phyloP scores from a whole-genome alignment of 495 filamentous ascomycete genomes.

The Barbatosphaeria neglecta region DNA sequence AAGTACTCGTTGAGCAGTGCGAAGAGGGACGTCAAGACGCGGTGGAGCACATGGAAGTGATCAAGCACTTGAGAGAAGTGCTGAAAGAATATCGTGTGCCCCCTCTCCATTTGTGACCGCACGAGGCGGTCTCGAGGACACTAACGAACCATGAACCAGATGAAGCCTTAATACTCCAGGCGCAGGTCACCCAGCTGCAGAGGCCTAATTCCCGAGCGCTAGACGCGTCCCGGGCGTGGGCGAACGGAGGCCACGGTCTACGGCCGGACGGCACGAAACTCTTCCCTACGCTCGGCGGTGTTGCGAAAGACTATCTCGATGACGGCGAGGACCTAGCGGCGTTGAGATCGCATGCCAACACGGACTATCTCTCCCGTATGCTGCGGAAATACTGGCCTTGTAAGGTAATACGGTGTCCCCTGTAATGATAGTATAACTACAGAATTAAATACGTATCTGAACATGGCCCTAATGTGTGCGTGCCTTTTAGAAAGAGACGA shows the following conservation, averaged over 20 bases:
- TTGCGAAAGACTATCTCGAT: conserved; percentile 2
- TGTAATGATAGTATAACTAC: background rate
- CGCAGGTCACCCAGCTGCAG: conserved; percentile 3
- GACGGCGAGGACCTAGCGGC: conserved; percentile 3
- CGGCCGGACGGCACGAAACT: too few relatives aligned
- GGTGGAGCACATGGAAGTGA: background rate
- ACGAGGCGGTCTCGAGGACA: background rate
- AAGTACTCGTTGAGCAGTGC: background rate
- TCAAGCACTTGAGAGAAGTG: background rate
- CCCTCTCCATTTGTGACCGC: background rate
- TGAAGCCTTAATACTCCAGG: conserved; percentile 8
- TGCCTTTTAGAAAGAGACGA: conserved; percentile 1
- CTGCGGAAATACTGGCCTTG: conserved; percentile 1
- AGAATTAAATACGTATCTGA: background rate
- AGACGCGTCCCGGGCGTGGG: background rate
- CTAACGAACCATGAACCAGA: conserved; percentile 2
- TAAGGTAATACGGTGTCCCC: background rate
- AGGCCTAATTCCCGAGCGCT: conserved; percentile 1
- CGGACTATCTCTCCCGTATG: background rate
- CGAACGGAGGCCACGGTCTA: too few relatives aligned
- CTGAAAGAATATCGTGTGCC: conserved; percentile 9
- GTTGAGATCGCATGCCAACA: background rate
- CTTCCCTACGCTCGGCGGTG: conserved; percentile 2
- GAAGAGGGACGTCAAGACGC: background rate
- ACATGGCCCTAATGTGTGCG: background rate